Conservation (phyloP, 2,329 filamentous ascomycete genomes). For the Sclerotinia borealis region DNA sequence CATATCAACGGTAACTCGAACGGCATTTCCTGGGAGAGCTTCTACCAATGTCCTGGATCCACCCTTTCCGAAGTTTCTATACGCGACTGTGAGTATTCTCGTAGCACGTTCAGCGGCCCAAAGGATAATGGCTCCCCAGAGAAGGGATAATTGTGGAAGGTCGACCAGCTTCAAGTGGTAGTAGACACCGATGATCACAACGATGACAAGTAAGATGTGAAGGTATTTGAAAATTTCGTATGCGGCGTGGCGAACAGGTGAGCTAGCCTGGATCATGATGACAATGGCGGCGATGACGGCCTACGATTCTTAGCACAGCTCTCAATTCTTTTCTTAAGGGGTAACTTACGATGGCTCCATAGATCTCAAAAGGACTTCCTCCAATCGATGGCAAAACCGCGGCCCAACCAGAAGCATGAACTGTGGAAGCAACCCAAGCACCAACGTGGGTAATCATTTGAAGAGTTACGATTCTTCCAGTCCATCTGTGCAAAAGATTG, state of each 20-base stretch:
- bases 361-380: constrained; percentile 39
- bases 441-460: constrained; percentile 62
- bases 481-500: constrained; percentile 76
- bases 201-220: constrained; percentile 59
- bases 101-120: constrained; percentile 60
- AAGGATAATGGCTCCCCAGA: constrained; percentile 56
- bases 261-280: constrained; percentile 63
- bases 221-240: constrained; percentile 73
- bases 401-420: constrained; percentile 43
- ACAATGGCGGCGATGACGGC: constrained; percentile 54
- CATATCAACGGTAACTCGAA: constrained; percentile 67
- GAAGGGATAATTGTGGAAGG: constrained; percentile 50
- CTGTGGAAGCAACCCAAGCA: constrained; percentile 48
- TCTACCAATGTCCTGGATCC: constrained; percentile 66
- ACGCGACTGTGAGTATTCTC: constrained; percentile 54
- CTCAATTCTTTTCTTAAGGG: too few relatives aligned
- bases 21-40: constrained; percentile 68
- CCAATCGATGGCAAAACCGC: constrained; percentile 37
- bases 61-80: constrained; percentile 60
- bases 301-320: constrained; percentile 34
- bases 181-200: constrained; percentile 58
- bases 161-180: constrained; percentile 55
- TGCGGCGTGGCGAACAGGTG: constrained; percentile 67
- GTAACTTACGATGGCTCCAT: constrained; percentile 55
- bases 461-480: constrained; percentile 67